These are phyloP conservation scores for Rhizopogon vulgaris DNA, from an alignment of 768 basidiomycete genomes.

Conservation along the genomic window DNA sequence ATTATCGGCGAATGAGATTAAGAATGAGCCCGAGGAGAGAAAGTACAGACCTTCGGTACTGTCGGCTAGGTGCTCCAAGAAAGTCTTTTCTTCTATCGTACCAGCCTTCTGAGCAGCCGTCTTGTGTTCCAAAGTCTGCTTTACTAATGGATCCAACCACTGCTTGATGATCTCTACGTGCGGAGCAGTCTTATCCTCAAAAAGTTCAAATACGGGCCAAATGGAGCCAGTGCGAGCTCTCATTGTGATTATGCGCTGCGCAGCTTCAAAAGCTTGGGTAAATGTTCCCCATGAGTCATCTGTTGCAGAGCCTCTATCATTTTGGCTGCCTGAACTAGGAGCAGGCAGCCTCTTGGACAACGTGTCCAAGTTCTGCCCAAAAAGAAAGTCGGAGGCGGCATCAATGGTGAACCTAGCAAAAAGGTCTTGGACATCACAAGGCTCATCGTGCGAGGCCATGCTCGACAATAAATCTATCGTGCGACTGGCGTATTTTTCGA, in stretches of 20 bases:
- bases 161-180: constrained; percentile 29
- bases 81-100: constrained; percentile 48
- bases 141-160: constrained; percentile 60
- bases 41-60: constrained; percentile 50
- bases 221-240: constrained; percentile 31
- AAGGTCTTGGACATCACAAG: constrained; percentile 64
- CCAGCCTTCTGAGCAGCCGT: constrained; percentile 31
- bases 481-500: constrained; percentile 48
- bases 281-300: constrained; percentile 56
- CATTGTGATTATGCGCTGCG: constrained; percentile 28
- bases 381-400: constrained; percentile 67
- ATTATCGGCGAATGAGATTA: constrained; percentile 4
- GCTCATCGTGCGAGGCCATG: constrained; percentile 28
- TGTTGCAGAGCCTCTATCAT: constrained; percentile 56
- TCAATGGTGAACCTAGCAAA: constrained; percentile 66
- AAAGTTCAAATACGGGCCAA: constrained; percentile 40
- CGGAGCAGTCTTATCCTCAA: constrained; percentile 30
- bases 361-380: constrained; percentile 60
- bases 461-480: constrained; percentile 44
- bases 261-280: constrained; percentile 36
- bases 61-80: constrained; percentile 62
- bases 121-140: constrained; percentile 44
- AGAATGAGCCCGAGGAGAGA: constrained; percentile 1
- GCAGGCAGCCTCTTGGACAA: constrained; percentile 48
- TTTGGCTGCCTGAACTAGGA: constrained; percentile 38